Conservation (phyloP, 192 early-diverging fungal genomes). For the Gonapodya prolifera region DNA sequence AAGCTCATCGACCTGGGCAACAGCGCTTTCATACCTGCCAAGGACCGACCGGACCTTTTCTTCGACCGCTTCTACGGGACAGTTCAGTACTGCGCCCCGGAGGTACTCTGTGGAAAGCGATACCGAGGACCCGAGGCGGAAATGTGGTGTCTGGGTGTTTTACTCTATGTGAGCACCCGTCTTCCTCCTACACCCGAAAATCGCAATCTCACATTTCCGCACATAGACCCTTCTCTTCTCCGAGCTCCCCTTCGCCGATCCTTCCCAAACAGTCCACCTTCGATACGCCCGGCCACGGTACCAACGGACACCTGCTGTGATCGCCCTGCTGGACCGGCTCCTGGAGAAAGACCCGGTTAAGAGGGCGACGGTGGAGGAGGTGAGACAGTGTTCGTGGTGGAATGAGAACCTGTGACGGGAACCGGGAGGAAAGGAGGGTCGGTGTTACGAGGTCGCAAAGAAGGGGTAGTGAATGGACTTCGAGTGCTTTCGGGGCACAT, state of each 20-base stretch:
- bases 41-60: background rate
- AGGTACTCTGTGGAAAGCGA: slow-evolving; percentile 40
- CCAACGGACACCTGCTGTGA: slow-evolving; percentile 28
- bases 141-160: slow-evolving; percentile 59
- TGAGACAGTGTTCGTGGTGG: slow-evolving; percentile 8
- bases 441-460: too few relatives aligned
- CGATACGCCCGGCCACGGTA: slow-evolving; percentile 20
- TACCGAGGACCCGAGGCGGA: slow-evolving; percentile 55
- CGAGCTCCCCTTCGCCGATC: slow-evolving; percentile 45
- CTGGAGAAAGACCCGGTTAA: slow-evolving; percentile 33
- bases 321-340: slow-evolving; percentile 44
- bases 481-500: too few relatives aligned
- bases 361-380: slow-evolving; percentile 36
- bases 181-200: background rate
- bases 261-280: slow-evolving; percentile 23
- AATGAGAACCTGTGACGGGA: background rate
- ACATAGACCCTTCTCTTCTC: slow-evolving; percentile 34
- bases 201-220: background rate
- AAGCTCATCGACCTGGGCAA: slow-evolving; percentile 60
- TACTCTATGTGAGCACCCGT: slow-evolving; percentile 19
- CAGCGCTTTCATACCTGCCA: slow-evolving; percentile 22
- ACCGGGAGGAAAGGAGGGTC: too few relatives aligned
- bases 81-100: slow-evolving; percentile 24
- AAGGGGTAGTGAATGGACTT: too few relatives aligned
- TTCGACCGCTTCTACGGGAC: slow-evolving; percentile 38